Conservation (phyloP, 2,329 filamentous ascomycete genomes). For the Monosporascus sp. region DNA sequence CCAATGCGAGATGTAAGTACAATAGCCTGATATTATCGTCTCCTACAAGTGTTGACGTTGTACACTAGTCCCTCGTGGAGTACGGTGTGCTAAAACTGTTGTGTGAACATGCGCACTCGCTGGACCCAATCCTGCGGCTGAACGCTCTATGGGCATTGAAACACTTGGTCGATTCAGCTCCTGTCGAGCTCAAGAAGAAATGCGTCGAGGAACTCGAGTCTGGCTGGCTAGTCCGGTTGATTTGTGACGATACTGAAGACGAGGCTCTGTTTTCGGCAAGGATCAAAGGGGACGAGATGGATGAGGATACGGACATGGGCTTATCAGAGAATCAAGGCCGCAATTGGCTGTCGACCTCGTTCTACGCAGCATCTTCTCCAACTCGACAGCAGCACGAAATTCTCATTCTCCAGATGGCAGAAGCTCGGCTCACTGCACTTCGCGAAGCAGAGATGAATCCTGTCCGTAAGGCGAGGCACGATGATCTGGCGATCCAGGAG, state of each 20-base stretch:
- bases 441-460: conserved; percentile 66
- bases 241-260: conserved; percentile 60
- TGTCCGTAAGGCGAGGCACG: conserved; percentile 62
- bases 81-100: conserved; percentile 71
- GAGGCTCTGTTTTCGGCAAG: conserved; percentile 39
- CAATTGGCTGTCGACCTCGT: conserved; percentile 15
- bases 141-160: conserved; percentile 94
- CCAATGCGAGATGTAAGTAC: conserved; percentile 77
- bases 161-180: conserved; percentile 72
- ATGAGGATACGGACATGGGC: conserved; percentile 56
- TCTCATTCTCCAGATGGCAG: conserved; percentile 40
- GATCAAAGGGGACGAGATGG: conserved; percentile 35
- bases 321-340: conserved; percentile 38
- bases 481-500: conserved; percentile 83
- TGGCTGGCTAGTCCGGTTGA: conserved; percentile 75
- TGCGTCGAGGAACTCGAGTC: conserved; percentile 74
- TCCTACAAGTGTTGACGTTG: conserved; percentile 6
- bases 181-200: conserved; percentile 67
- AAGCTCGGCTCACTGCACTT: conserved; percentile 44
- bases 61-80: conserved; percentile 60
- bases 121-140: conserved; percentile 71
- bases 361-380: conserved; percentile 10
- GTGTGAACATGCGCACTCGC: conserved; percentile 79
- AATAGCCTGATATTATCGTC: conserved; percentile 13
- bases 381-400: conserved; percentile 10